Evolutionary conservation across 1,284 basidiomycete species (phyloP).

Genomic region (Anthracocystis walkeri): DNA sequence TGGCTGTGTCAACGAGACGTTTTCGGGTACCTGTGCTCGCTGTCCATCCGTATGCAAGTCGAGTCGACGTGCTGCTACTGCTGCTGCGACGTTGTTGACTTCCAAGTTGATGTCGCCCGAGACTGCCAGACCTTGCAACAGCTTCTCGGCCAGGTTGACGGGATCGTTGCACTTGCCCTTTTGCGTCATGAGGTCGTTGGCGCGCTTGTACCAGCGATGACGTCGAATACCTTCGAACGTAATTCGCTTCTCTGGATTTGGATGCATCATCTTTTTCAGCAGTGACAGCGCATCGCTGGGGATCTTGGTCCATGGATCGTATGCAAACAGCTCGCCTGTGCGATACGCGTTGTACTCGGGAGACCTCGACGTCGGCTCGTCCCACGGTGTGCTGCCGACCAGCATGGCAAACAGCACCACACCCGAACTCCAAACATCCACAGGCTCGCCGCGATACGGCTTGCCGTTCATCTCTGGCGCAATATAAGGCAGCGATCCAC

Average conservation of each 20-base stretch:
- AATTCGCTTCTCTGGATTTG: constrained; percentile 56
- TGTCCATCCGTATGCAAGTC: constrained; percentile 66
- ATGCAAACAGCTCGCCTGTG: constrained; percentile 77
- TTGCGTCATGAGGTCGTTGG: constrained; percentile 60
- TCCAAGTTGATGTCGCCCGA: constrained; percentile 64
- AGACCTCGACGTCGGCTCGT: constrained; percentile 84
- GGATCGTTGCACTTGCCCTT: constrained; percentile 65
- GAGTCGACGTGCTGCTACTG: constrained; percentile 34
- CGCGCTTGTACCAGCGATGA: constrained; percentile 66
- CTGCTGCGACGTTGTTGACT: constrained; percentile 26
- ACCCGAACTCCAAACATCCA: constrained; percentile 93
- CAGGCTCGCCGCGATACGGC: constrained; percentile 87
- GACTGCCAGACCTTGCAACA: constrained; percentile 65
- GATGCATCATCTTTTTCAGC: constrained; percentile 64
- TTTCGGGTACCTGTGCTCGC: constrained; percentile 64
- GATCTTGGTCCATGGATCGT: constrained; percentile 86
- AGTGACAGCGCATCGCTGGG: constrained; percentile 73
- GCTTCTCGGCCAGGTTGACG: constrained; percentile 66
- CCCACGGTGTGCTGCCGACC: constrained; percentile 97
- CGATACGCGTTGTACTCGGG: constrained; percentile 84
- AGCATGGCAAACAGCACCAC: constrained; percentile 95
- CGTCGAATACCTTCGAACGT: constrained; percentile 63
- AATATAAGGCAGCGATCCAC: constrained; percentile 94
- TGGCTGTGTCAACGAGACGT: constrained; percentile 66
- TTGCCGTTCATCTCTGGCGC: constrained; percentile 78